A percentile compares a stretch with the other conserved stretches of the same genome.
These are phyloP conservation scores for Suhomyces yuchorum DNA, from an alignment of 1,139 yeast genomes.

Conservation along the genomic window DNA sequence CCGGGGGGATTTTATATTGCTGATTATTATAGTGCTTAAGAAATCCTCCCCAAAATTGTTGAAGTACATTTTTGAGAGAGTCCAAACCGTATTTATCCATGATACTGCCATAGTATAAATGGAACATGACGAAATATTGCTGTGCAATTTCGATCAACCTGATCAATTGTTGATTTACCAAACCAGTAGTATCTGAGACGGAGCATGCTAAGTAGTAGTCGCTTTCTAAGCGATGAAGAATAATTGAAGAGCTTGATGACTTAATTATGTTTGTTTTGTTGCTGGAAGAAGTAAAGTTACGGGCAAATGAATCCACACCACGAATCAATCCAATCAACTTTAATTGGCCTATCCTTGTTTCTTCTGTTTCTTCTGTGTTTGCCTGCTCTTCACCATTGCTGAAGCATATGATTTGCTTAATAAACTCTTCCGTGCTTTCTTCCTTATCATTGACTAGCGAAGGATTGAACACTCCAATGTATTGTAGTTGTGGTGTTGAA, in stretches of 20 bases:
- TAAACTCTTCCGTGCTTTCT: conserved; percentile 32
- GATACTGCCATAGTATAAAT: conserved; percentile 28
- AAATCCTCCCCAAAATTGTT: conserved; percentile 36
- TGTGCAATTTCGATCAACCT: conserved; percentile 28
- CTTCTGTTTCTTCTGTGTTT: conserved; percentile 1
- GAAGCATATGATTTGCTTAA: conserved; percentile 35
- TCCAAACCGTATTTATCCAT: conserved; percentile 20
- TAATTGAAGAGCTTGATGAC: conserved; percentile 29
- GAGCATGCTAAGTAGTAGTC: conserved; percentile 34
- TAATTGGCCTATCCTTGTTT: conserved; percentile 27
- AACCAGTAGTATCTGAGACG: conserved; percentile 23
- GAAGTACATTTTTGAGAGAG: conserved; percentile 22
- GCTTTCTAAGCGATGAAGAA: conserved; percentile 31
- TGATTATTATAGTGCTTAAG: conserved; percentile 30
- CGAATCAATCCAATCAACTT: conserved; percentile 40
- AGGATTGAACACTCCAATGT: conserved; percentile 18
- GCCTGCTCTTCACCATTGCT: conserved; percentile 20
- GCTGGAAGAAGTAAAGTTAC: conserved; percentile 19
- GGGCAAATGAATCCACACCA: conserved; percentile 37
- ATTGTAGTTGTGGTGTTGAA: conserved; percentile 14
- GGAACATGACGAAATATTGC: conserved; percentile 29
- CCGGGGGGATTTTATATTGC: conserved; percentile 26
- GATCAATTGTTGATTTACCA: conserved; percentile 32
- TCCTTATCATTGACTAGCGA: conserved; percentile 14
- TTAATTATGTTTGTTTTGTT: conserved; percentile 26